Percentiles rank a stretch among this genome's conserved stretches.
phyloP scores from a whole-genome alignment of 306 rosid species.

The Lathyrus oleraceus region DNA sequence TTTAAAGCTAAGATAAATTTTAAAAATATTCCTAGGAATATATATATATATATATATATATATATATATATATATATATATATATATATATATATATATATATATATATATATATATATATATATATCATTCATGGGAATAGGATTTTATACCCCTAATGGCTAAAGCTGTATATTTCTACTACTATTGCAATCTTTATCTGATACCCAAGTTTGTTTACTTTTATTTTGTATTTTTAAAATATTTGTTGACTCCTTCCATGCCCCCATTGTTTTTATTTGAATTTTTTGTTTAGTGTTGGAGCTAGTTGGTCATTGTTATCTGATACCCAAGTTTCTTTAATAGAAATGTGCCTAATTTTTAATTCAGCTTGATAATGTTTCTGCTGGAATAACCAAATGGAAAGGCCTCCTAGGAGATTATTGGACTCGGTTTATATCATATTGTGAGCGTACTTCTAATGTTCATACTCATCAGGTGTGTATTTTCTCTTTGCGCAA shows the following conservation, averaged over 20 bases:
- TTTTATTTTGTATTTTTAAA: neutral
- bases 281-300: neutral
- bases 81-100: too few species aligned
- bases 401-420: slow-evolving; percentile 96
- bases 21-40: neutral
- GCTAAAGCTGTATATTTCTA: neutral
- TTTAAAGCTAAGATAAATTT: neutral
- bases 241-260: slow-evolving; percentile 9
- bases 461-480: slow-evolving; percentile 90
- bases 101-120: too few species aligned
- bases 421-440: slow-evolving; percentile 93
- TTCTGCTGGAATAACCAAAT: slow-evolving; percentile 91
- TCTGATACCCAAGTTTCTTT: too few species aligned
- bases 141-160: neutral
- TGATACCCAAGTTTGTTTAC: neutral
- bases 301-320: slow-evolving; percentile 18
- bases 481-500: slow-evolving; percentile 20
- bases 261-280: neutral
- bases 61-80: too few species aligned
- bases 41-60: too few species aligned
- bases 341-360: slow-evolving; percentile 7
- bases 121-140: too few species aligned
- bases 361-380: slow-evolving; percentile 90
- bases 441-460: slow-evolving; percentile 67
- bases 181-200: neutral